Conservation (phyloP, 306 rosid species). For the Rosa persica region DNA sequence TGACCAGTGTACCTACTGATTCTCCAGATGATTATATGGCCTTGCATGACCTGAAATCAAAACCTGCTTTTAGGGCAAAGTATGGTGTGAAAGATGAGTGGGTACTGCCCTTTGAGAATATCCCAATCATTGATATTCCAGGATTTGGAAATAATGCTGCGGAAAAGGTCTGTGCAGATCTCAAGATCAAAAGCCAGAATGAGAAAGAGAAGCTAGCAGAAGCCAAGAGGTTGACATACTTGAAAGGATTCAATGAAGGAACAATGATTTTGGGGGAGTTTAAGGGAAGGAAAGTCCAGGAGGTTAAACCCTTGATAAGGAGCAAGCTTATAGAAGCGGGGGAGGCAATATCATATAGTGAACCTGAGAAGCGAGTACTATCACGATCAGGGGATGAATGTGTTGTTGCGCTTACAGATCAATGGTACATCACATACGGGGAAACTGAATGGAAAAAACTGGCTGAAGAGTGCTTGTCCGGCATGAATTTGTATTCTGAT, state of each 20-base stretch:
- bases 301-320: conserved; percentile 41
- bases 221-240: conserved; percentile 87
- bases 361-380: conserved; percentile 78
- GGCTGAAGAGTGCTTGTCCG: conserved; percentile 74
- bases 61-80: conserved; percentile 74
- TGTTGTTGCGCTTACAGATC: conserved; percentile 17
- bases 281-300: conserved; percentile 60
- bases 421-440: conserved; percentile 35
- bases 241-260: conserved; percentile 95
- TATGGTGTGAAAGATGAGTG: conserved; percentile 86
- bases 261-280: conserved; percentile 75
- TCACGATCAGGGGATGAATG: conserved; percentile 95
- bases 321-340: conserved; percentile 66
- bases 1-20: conserved; percentile 95
- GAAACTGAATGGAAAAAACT: conserved; percentile 76
- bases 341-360: conserved; percentile 73
- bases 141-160: conserved; percentile 81
- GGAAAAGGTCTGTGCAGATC: conserved; percentile 68
- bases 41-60: conserved; percentile 74
- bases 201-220: conserved; percentile 93
- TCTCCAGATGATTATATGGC: conserved; percentile 98
- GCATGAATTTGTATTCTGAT: conserved; percentile 64
- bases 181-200: conserved; percentile 89
- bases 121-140: conserved; percentile 83
- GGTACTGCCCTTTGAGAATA: conserved; percentile 76